Evolutionary conservation across 345 rosid species (phyloP).

Genomic region (Barbarea vulgaris): DNA sequence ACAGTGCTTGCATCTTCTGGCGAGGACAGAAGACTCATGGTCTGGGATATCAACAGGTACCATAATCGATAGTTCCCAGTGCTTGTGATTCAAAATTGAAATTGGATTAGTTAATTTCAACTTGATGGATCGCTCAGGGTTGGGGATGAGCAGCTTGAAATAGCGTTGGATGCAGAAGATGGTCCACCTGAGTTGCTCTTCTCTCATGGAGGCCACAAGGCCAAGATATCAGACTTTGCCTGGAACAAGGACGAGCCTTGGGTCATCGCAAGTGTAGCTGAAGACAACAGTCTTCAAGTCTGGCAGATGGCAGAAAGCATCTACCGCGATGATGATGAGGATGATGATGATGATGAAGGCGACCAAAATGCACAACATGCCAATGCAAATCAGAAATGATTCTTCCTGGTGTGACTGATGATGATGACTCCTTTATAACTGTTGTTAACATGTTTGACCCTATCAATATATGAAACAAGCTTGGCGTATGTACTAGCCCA

Average conservation of each 20-base stretch:
- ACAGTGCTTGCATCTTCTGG: conserved; percentile 91
- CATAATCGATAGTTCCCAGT: not conserved
- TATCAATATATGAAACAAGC: conserved; percentile 5
- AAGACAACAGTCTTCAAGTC: conserved; percentile 71
- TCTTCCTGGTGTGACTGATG: conserved; percentile 1
- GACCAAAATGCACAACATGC: conserved; percentile 21
- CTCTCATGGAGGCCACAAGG: conserved; percentile 85
- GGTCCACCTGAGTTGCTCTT: conserved; percentile 88
- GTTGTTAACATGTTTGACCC: conserved; percentile 6
- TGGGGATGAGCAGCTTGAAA: conserved; percentile 79
- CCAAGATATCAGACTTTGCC: conserved; percentile 80
- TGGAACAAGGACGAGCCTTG: conserved; percentile 76
- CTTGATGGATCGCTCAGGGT: conserved; percentile 49
- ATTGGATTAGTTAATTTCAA: conserved; percentile 4
- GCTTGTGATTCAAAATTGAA: not conserved
- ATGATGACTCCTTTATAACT: not conserved
- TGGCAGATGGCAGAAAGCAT: conserved; percentile 87
- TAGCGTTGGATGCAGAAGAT: conserved; percentile 75
- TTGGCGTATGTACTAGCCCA: not conserved
- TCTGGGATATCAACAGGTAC: conserved; percentile 96
- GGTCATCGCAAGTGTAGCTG: conserved; percentile 83
- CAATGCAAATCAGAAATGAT: conserved; percentile 27
- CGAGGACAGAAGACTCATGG: conserved; percentile 86
- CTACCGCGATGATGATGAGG: conserved; percentile 54
- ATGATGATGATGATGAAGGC: conserved; percentile 19